Evolutionary conservation across 208 protist genomes (phyloP), one percentile per base, ranked within the genome.

Genomic region (Leishmania amazonensis): DNA sequence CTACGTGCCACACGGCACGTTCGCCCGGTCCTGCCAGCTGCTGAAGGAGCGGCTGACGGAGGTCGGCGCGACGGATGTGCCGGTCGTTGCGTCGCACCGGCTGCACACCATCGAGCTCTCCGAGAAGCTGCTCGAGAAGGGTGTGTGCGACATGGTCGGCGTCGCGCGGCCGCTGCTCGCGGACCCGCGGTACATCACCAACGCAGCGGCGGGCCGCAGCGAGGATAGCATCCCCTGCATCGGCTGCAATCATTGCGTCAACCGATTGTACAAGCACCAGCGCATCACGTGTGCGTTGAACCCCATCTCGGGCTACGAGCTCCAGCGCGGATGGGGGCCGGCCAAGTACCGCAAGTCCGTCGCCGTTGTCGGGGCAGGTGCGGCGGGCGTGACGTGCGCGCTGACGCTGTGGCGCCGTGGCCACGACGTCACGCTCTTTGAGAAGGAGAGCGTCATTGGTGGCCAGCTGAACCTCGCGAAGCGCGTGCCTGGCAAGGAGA

Each of bases 401-500:
- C 83, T 97, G 15, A 96, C 91, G 65, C 86, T 97, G 40, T 97
- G 96, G 85, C 85, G 90, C 42, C 90, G 96, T n/a, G 98, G 97
- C 5, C 97, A 99, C 78, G 86, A 96, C 71, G 97, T 99, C 17
- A 97, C 93, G 6, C 90, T 99, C 0, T 98, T 97, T 75, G 96
- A 98, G 78, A 85, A 88, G 38, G 84, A 75, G 0, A 75, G 80
- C 28, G 73, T 83, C 54, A 96, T 99, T 74, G 97, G 97, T 11
- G 97, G 98, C 0, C 97, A 99, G 89, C 89, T 99, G 65, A 98
- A 99, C 85, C 80, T 98, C 15, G 97, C 98, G 19, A 98, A 98
- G 88, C 79, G 89, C n/a, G 89, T 99, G 1, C 96, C 97, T 7
- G 98, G 98, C 15, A 99, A 99, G 88, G 95, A 98, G 64, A 88